Evolutionary conservation across 768 basidiomycete species (phyloP), one percentile per base, ranked within the genome.

Genomic region (Daedalea quercina): DNA sequence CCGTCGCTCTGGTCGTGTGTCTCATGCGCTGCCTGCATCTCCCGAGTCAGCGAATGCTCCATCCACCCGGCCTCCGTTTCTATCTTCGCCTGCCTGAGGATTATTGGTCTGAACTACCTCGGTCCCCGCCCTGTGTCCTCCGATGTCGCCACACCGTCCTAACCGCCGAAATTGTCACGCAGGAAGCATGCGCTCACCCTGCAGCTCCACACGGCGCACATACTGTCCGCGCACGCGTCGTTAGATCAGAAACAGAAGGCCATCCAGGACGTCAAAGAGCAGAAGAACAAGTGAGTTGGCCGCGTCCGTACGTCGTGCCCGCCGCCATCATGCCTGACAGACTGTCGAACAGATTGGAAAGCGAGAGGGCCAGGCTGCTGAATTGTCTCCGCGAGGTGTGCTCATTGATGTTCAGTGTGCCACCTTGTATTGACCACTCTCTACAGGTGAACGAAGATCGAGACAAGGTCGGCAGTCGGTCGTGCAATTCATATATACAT

Each of bases 141-240:
- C 37, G 37, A 40, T 40, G 37, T 40, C 37, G 13, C 37, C 7
- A 6, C 37, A 40, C 3, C 4, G 19, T 23, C 47, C 44, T 53
- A n/a, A 41, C 35, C 50, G 37, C 20, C 22, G 33, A 57, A 49
- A 31, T 48, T 35, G 31, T 37, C 31, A 43, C 48, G 43, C 54
- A 90, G 88, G 70, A 90, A 90, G 70, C 90, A 91, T 64, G 88
- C 88, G 3, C 65, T 92, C 56, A 87, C 87, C 9, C 71, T 92
- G 41, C 90, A 92, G 66, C 71, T 92, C 33, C 90, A 92, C 59
- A 92, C 90, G 9, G 89, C 90, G 9, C 88, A 92, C 64, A 89
- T 92, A 41, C 72, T 92, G 2, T 89, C 90, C 8, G 88, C 88
- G 6, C 89, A 92, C 64, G 82, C 87, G 1, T 78, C 83, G 26